phyloP scores from a whole-genome alignment of 2,329 filamentous ascomycete species.

The Fusarium sp. region DNA sequence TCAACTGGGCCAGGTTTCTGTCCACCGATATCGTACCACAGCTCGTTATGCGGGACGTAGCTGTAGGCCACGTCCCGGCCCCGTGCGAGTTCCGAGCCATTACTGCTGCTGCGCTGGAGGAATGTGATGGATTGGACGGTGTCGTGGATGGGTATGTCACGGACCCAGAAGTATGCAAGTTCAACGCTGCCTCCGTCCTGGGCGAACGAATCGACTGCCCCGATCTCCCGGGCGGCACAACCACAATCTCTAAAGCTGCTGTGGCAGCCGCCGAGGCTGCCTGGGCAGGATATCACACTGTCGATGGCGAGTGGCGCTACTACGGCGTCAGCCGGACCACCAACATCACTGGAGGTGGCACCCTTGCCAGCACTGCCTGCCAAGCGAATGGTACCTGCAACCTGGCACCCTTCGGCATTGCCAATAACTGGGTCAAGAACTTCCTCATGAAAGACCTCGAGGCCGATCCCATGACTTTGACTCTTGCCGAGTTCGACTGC shows the following conservation, averaged over 20 bases:
- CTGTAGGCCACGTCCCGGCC: not conserved
- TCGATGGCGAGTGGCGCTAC: not conserved
- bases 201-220: not conserved
- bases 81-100: not conserved
- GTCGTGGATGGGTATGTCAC: not conserved
- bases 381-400: not conserved
- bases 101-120: not conserved
- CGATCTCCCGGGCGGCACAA: not conserved
- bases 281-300: not conserved
- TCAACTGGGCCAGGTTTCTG: not conserved
- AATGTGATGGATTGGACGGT: not conserved
- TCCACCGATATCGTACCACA: not conserved
- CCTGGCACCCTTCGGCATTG: not conserved
- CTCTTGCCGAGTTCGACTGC: not conserved
- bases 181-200: not conserved
- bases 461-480: not conserved
- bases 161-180: not conserved
- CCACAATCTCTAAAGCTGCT: not conserved
- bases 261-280: not conserved
- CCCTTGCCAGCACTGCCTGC: not conserved
- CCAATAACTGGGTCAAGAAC: not conserved
- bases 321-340: not conserved
- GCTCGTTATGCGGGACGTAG: not conserved
- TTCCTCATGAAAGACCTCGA: not conserved
- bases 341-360: not conserved